Base-by-base conservation (phyloP, 106 monocot genomes). In the Xerophyta viscosa region DNA sequence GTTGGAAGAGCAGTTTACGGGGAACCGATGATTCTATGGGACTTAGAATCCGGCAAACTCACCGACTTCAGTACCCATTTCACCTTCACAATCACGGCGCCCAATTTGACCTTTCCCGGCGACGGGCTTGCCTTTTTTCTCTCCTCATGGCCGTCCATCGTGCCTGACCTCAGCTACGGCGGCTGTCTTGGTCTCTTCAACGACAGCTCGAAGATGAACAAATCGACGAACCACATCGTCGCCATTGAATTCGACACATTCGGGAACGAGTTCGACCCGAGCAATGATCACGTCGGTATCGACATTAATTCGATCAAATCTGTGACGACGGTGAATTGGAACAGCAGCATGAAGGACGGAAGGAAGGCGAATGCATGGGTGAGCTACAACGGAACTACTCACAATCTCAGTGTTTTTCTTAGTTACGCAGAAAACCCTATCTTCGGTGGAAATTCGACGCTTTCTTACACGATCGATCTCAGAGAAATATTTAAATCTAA, bases 51-150 rank as follows among this genome's bases (percentile, higher is more conserved):
- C 7, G 63, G 63, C 17, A 26, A 73, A 19, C 42, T 77, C 3
- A 45, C 77, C 4, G 61, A 76, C 63, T 82, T 82, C 82, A 48
- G 52, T 21, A 78, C 90, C 25, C 71, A 69, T 43, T 91, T 91
- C 71, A 39, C 74, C 26, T 91, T 91, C 71, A 20, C 50, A 57
- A 81, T 91, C 33, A 31, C 66, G n/a, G 37, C 71, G 1, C 30
- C 66, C 41, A 28, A 65, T 22, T 8, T 3, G 17, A 4, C 27
- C 4, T 1, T 3, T 7, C 48, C 48, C 41, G 90, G 74, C 7
- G 90, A 91, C n/a, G 90, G 90, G 15, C 54, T 91, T 19, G 73
- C 84, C 15, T 85, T 91, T 75, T 81, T 84, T 62, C 71, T 92
- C 53, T 24, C 76, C 18, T 67, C 86, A 2, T 66, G 29, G 22